Base-by-base conservation (phyloP, 116 monocot species). In the Phalaenopsis hybrid region DNA sequence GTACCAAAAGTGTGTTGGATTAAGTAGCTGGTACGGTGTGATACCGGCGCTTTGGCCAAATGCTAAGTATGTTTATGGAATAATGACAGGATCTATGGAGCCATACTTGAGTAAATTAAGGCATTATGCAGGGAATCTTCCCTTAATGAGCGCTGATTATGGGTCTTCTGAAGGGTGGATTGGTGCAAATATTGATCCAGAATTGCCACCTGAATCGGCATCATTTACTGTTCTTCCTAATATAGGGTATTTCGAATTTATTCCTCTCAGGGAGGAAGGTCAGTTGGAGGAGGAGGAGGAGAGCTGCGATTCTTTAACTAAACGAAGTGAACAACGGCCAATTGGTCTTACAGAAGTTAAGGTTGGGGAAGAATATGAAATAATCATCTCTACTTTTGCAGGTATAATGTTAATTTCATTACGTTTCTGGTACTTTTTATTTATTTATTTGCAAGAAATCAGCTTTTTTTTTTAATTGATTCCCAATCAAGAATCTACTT, bases 191-290 rank as follows among this genome's bases (percentile, higher is more conserved):
- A 57, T 87, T 23, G 81, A 87, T 13, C 87, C 87, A 1, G 74
- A 77, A 13, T n/a, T 81, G 20, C 87, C 84, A 55, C 87, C 87
- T 0, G 87, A 87, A 33, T 81, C 57, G 0, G 81, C 79, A 15
- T 73, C 87, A 9, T 84, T 84, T 67, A 78, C 75, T 18, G 84
- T 87, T 13, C 81, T 87, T 74, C 83, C 85, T 16, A 81, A 98
- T 67, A 92, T 95, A 49, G 98, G 89, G 16, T 98, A 90, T 75
- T 98, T 95, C 81, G 98, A 98, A 85, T 98, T 98, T 81, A 93
- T 95, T 65, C 98, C 95, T 43, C 76, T 98, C 16, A 76, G 17
- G 28, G 81, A 91, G 80, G 86, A 59, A 78, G 81, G 81, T 37
- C 79, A 84, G 52, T 85, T 58, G 49, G 43, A 77, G 57, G 86